Evolutionary conservation across 306 rosid species (phyloP), one percentile per base, ranked within the genome.

Genomic region (Mucuna pruriens): DNA sequence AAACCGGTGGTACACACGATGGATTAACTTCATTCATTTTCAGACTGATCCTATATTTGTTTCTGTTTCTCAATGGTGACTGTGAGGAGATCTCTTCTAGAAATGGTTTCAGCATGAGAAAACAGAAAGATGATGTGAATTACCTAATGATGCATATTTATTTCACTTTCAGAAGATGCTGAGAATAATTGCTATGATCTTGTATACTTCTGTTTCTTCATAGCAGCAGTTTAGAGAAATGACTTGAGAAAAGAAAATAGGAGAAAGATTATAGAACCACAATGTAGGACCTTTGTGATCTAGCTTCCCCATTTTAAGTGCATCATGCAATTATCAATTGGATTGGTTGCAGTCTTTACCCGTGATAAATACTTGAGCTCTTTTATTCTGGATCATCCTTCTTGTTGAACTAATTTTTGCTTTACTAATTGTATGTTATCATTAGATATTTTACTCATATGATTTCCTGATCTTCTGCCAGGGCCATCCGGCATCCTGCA

Each of bases 401-500:
- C 23, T 29, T 33, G 54, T 64, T 65, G 20, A 74, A 73, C 61
- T 54, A 26, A 10, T 4, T 60, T 40, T 69, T 75, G n/a, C 40
- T 34, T 34, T 26, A 29, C 60, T n/a, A 36, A 60, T 75, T 49
- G 5, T 40, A 6, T 42, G 54, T 22, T 62, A 3, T 22, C 17
- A 19, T 42, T 16, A 11, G 64, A 23, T 64, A 5, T 74, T 65
- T 52, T 75, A 52, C 77, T 85, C 73, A 67, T 22, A 51, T 42
- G 79, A 23, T 84, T 81, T 80, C 60, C 61, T 81, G 54, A 51
- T 83, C 20, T 83, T 63, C 58, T 86, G 76, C 70, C 88, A 95
- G 98, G 98, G 97, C 98, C 52, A 95, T 95, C 82, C 97, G 97
- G 71, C 98, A 95, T 89, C 98, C 98, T 69, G 98, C 98, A 68